Evolutionary conservation across 805 yeast genomes (phyloP).

Genomic region (Saitoella complicata): DNA sequence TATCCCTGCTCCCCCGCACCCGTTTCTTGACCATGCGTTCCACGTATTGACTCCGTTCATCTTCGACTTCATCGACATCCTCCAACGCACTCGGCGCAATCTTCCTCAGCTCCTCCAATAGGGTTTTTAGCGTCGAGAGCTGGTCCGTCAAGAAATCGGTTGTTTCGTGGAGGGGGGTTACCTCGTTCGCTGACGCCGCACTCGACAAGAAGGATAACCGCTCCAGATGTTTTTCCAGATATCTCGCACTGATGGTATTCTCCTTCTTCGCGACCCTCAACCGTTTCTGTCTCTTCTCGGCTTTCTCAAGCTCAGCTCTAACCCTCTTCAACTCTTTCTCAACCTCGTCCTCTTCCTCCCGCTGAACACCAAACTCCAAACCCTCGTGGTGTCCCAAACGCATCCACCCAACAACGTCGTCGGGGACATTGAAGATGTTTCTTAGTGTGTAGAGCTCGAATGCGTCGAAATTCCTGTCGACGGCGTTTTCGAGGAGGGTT

Average conservation of each 20-base stretch:
- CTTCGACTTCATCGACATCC: no score
- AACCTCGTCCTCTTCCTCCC: neutral
- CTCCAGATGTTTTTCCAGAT: neutral
- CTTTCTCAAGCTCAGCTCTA: neutral
- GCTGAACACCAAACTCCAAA: neutral
- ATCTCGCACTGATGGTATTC: neutral
- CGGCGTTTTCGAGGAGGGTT: neutral
- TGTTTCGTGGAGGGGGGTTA: neutral
- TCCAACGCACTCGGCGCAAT: no score
- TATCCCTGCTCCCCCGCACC: no score
- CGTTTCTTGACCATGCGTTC: no score
- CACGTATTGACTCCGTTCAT: no score
- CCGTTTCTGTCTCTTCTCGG: neutral
- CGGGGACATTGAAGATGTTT: neutral
- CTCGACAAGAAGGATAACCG: neutral
- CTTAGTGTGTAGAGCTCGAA: neutral
- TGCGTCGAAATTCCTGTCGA: conserved; percentile 1
- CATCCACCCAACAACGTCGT: neutral
- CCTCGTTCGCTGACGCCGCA: neutral
- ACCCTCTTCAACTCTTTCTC: neutral
- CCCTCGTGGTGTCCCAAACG: neutral
- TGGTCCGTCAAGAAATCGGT: conserved; percentile 1
- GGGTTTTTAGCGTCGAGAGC: neutral
- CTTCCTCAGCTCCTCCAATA: no score
- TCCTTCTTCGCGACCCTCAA: neutral